Base-by-base conservation (phyloP, 176 grass and related monocot genomes). In the Avena atlantica region DNA sequence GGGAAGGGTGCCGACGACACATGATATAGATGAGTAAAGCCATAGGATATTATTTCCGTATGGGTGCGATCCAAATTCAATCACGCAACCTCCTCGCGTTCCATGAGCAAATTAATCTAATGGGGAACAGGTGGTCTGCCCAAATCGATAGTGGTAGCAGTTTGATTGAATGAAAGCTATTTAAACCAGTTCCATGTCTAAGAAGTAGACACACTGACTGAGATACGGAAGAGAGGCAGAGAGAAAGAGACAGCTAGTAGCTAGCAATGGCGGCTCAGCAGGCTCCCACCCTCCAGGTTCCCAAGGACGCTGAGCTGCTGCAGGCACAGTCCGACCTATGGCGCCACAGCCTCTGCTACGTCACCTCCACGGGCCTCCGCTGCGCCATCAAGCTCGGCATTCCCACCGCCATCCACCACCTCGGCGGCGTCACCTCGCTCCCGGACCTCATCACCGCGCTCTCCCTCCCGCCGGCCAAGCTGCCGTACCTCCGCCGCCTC, bases 331-430 rank as follows among this genome's bases (percentile, higher is more conserved):
- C 79, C 25, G 65, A 81, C 27, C 44, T 92, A 17, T 81, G 44
- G 84, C 66, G 58, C 75, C 75, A 80, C 17, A 78, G 27, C 65
- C 65, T 91, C 34, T 55, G 9, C 50, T 86, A 53, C 51, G 2
- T 83, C 20, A 79, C 29, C 15, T 76, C 86, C 21, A 77, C 86
- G 65, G 42, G 57, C 0, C 72, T 93, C 27, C 72, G 78, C 23
- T 93, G 92, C 67, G 92, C 72, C 25, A 12, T 93, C 8, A 45
- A 93, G 70, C 83, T 91, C 40, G 57, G 86, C 65, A 80, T 93
- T 21, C 59, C 86, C 10, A 84, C 86, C 0, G 42, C 65, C 70
- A 94, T 91, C 53, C 56, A 74, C 31, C 20, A 20, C 16, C 68
- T 81, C 21, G 84, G 92, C 12, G 37, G 82, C 1, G n/a, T 69